These are phyloP conservation scores for Nemania bipapillata DNA, from an alignment of 2,329 filamentous ascomycete genomes.

Conservation along the genomic window DNA sequence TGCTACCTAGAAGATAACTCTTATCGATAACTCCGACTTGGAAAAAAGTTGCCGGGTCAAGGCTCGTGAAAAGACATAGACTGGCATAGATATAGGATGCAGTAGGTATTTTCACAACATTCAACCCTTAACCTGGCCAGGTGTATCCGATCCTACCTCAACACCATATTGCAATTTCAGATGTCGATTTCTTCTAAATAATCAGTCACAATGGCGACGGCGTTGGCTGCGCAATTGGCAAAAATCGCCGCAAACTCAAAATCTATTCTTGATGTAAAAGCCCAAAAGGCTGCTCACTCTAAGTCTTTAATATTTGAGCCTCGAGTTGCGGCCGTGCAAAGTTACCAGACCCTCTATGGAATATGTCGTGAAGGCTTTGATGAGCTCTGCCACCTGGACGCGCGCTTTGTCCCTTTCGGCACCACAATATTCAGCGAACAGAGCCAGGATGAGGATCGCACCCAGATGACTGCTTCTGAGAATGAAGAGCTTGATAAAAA, in stretches of 20 bases:
- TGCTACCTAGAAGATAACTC: not conserved
- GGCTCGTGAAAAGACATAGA: conserved; percentile 13
- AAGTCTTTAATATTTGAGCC: conserved; percentile 95
- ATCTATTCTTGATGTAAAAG: conserved; percentile 89
- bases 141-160: conserved; percentile 11
- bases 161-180: conserved; percentile 11
- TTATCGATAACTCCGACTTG: conserved; percentile 34
- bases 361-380: conserved; percentile 90
- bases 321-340: conserved; percentile 84
- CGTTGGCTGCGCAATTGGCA: conserved; percentile 92
- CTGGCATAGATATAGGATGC: not conserved
- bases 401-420: conserved; percentile 78
- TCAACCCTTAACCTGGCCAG: not conserved
- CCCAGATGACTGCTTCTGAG: conserved; percentile 81
- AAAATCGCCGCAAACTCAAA: conserved; percentile 90
- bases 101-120: conserved; percentile 1
- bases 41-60: conserved; percentile 39
- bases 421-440: conserved; percentile 90
- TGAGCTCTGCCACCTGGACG: conserved; percentile 88
- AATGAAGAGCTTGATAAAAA: conserved; percentile 83
- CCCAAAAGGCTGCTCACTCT: conserved; percentile 89
- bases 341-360: conserved; percentile 86
- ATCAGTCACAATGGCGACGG: conserved; percentile 73
- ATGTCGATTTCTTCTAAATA: conserved; percentile 26
- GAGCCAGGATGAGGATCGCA: conserved; percentile 88